Evolutionary conservation across 306 rosid genomes (phyloP).

Genomic region (Trifolium subterraneum): DNA sequence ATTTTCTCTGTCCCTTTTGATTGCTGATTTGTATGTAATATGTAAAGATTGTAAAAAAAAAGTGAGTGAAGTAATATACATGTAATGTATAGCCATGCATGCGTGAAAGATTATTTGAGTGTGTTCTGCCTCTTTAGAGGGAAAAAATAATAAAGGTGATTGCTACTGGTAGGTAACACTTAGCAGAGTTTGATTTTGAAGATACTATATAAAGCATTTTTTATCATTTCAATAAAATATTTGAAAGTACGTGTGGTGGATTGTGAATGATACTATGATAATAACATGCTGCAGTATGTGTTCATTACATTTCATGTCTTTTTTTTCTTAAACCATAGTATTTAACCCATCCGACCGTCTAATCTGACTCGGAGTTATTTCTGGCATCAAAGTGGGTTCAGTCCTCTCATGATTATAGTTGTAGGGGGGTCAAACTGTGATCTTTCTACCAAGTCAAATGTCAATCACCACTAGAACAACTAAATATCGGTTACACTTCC

Average conservation of each 20-base stretch:
- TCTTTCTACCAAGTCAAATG: too few relatives aligned
- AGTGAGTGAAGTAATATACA: conserved; percentile 45
- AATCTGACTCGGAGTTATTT: too few relatives aligned
- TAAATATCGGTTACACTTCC: too few relatives aligned
- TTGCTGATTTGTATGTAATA: conserved; percentile 46
- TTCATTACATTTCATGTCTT: too few relatives aligned
- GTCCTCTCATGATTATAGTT: too few relatives aligned
- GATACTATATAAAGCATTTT: conserved; percentile 35
- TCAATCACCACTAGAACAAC: too few relatives aligned
- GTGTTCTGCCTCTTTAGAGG: conserved; percentile 44
- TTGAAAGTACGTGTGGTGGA: conserved; percentile 38
- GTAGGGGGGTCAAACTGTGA: too few relatives aligned
- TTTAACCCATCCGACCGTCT: too few relatives aligned
- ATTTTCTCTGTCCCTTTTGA: conserved; percentile 22
- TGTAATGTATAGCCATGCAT: conserved; percentile 43
- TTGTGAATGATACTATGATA: conserved; percentile 44
- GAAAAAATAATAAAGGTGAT: conserved; percentile 43
- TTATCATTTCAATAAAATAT: conserved; percentile 12
- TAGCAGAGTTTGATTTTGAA: conserved; percentile 43
- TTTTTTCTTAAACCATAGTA: too few relatives aligned
- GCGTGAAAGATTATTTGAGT: conserved; percentile 45
- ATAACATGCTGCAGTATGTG: neutral
- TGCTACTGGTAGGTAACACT: conserved; percentile 40
- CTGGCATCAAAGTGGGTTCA: too few relatives aligned
- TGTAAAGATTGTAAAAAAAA: conserved; percentile 46